phyloP scores from a whole-genome alignment of 2,329 filamentous ascomycete genomes.

The Pseudocercospora crystallina region DNA sequence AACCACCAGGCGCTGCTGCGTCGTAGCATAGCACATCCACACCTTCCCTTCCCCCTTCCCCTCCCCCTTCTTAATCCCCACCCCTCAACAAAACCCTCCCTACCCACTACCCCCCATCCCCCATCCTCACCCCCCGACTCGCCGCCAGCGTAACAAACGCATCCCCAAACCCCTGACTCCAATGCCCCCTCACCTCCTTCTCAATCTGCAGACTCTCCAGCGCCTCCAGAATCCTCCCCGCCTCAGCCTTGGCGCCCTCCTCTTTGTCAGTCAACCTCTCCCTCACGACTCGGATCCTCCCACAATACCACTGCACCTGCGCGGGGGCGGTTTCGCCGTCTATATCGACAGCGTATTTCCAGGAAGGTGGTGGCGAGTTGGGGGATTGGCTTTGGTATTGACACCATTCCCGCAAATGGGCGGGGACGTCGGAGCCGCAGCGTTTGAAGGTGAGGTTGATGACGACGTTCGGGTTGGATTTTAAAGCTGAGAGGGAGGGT shows the following conservation, averaged over 20 bases:
- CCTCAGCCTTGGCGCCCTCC: neutral
- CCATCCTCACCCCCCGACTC: neutral
- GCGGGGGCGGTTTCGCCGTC: neutral
- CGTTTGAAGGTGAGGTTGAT: neutral
- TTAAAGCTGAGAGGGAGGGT: too few relatives aligned
- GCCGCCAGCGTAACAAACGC: neutral
- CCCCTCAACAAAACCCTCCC: neutral
- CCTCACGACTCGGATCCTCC: constrained; percentile 2
- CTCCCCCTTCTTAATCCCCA: neutral
- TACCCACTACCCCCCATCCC: too few relatives aligned
- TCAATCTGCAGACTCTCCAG: constrained; percentile 2
- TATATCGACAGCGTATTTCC: constrained; percentile 2
- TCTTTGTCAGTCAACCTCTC: neutral
- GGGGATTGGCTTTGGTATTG: neutral
- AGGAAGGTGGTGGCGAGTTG: neutral
- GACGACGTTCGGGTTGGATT: neutral
- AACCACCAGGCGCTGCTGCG: too few relatives aligned
- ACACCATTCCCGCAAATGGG: constrained; percentile 9
- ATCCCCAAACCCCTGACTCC: constrained; percentile 11
- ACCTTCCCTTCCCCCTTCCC: too few relatives aligned
- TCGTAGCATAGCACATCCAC: too few relatives aligned
- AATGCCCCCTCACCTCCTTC: neutral
- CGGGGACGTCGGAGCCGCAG: constrained; percentile 7
- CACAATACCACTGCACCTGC: constrained; percentile 12
- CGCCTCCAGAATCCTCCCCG: constrained; percentile 7